A percentile compares a stretch with the other conserved stretches of the same genome.
These are phyloP conservation scores for Fraxinus angustifolia DNA, from an alignment of 305 asterid species.

Conservation along the genomic window DNA sequence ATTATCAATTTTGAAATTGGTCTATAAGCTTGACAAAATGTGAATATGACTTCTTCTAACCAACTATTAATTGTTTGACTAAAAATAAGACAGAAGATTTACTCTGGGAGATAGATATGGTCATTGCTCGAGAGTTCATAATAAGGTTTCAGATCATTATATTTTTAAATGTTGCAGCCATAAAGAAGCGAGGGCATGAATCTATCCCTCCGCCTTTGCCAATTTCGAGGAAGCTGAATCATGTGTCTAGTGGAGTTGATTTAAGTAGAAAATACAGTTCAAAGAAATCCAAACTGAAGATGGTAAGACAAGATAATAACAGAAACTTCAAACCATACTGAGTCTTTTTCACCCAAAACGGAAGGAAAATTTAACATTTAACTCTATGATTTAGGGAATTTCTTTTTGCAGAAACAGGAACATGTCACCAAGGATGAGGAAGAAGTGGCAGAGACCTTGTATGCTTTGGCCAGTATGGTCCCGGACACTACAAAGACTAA, in stretches of 20 bases:
- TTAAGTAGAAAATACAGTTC: constrained; percentile 30
- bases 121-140: constrained; percentile 2
- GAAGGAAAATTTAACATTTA: constrained; percentile 6
- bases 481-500: constrained; percentile 28
- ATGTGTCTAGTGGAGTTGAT: constrained; percentile 31
- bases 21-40: background rate
- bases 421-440: constrained; percentile 65
- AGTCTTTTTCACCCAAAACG: background rate
- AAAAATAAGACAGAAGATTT: background rate
- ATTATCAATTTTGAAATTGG: background rate
- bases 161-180: constrained; percentile 36
- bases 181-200: constrained; percentile 53
- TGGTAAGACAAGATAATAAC: constrained; percentile 37
- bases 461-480: constrained; percentile 55
- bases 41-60: background rate
- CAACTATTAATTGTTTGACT: background rate
- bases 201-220: constrained; percentile 31
- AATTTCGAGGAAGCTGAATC: constrained; percentile 36
- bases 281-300: constrained; percentile 48
- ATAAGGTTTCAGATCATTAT: constrained; percentile 7
- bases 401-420: constrained; percentile 33
- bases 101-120: background rate
- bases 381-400: constrained; percentile 18
- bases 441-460: constrained; percentile 82
- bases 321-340: constrained; percentile 6